Conservation (phyloP, 2,329 filamentous ascomycete genomes). For the Calycina marina region DNA sequence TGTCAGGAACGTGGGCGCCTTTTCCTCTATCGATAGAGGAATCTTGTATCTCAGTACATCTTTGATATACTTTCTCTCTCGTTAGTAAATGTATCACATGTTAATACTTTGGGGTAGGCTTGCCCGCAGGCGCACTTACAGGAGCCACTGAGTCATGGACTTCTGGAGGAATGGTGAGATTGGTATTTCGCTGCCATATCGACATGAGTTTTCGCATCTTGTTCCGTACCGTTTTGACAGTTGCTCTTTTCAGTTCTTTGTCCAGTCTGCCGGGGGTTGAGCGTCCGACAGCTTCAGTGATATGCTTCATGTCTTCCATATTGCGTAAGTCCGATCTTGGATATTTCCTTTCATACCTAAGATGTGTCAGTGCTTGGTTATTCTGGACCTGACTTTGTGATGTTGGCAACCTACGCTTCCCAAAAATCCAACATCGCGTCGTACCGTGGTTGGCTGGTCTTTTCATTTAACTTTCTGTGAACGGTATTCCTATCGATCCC, state of each 20-base stretch:
- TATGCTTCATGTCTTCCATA: slow-evolving; percentile 12
- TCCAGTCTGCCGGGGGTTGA: slow-evolving; percentile 8
- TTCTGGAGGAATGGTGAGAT: slow-evolving; percentile 7
- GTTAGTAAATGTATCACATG: slow-evolving; percentile 9
- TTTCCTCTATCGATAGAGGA: slow-evolving; percentile 8
- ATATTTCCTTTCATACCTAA: slow-evolving; percentile 12
- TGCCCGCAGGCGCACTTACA: slow-evolving; percentile 6
- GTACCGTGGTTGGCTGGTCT: slow-evolving; percentile 7
- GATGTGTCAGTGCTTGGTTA: slow-evolving; percentile 9
- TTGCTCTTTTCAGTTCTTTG: slow-evolving; percentile 5
- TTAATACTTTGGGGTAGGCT: slow-evolving; percentile 8
- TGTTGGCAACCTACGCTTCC: slow-evolving; percentile 7
- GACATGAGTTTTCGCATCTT: slow-evolving; percentile 7
- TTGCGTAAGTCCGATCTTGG: slow-evolving; percentile 6
- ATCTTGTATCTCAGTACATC: slow-evolving; percentile 8
- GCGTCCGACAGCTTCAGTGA: slow-evolving; percentile 8
- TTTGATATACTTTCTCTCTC: slow-evolving; percentile 9
- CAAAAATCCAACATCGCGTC: slow-evolving; percentile 7
- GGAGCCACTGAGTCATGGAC: slow-evolving; percentile 9
- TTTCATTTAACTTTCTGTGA: slow-evolving; percentile 9
- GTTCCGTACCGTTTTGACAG: slow-evolving; percentile 6
- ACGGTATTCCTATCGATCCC: slow-evolving; percentile 8
- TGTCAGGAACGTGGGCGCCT: slow-evolving; percentile 7
- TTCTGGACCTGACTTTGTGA: slow-evolving; percentile 6
- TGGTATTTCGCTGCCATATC: slow-evolving; percentile 5